Base-by-base conservation (phyloP, 2,329 filamentous ascomycete genomes). In the Plenodomus tracheiphilus region DNA sequence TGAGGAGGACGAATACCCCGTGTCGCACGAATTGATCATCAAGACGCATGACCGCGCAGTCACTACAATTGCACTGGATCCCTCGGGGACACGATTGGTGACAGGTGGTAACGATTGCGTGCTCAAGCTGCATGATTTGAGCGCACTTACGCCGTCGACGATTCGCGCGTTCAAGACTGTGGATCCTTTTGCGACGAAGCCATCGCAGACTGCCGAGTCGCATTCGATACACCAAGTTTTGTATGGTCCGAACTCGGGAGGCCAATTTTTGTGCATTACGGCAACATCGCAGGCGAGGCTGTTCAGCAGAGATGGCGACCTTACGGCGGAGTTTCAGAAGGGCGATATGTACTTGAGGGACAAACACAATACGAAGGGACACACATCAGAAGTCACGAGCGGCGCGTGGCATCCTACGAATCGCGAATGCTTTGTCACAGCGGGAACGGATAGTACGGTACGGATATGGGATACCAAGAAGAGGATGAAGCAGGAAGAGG, bases 341-440 rank as follows among this genome's bases (percentile, higher is more conserved):
- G 94, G 94, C 39, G 94, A 99, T 70, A 97, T 97, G 92, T 99
- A 99, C 65, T 76, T 99, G 58, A 84, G 93, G 46, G 94, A 99
- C 71, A 95, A 97, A 88, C 85, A 97, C 74, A 92, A 97, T 70
- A 99, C 94, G 4, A 97, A 97, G 70, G 94, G 94, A 1, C 94
- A 99, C 73, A 86, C 97, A 43, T 92, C 92, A 3, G 94, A 97
- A 73, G 84, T 97, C 35, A 91, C 91, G 3, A 88, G 87, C 18
- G 93, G 90, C 18, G 88, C 87, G 34, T 99, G 94, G 94, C 90
- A 93, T 72, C 94, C 94, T 0, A 86, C 85, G 2, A 86, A 97
- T 69, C 86, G 82, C 65, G 91, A 96, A 59, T 63, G 92, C 0
- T 95, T 91, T 68, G 86, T 93, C 20, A 99, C 94, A 2, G 92